These are phyloP conservation scores for Penicillium capsulatum DNA, from an alignment of 2,329 filamentous ascomycete genomes.

Conservation along the genomic window DNA sequence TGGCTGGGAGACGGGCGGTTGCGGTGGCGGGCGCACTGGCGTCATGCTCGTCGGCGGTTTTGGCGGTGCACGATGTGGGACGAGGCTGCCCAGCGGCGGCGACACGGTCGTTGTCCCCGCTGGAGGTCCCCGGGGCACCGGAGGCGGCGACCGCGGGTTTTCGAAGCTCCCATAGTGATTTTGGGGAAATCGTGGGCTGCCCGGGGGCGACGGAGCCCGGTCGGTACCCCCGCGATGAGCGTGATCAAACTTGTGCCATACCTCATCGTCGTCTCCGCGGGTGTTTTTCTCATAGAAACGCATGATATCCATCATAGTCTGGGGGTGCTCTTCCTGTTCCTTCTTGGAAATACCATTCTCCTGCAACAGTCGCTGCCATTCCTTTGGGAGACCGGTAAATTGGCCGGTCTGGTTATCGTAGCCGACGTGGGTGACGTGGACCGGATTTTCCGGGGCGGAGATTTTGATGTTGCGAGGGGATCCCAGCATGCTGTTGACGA, in stretches of 20 bases:
- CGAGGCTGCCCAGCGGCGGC: constrained; percentile 50
- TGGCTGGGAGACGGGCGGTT: constrained; percentile 42
- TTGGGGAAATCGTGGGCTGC: constrained; percentile 80
- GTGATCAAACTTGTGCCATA: constrained; percentile 95
- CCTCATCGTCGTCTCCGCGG: constrained; percentile 75
- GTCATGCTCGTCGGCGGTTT: constrained; percentile 63
- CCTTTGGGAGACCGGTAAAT: constrained; percentile 92
- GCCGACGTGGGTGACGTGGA: constrained; percentile 96
- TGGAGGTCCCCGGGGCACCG: constrained; percentile 60
- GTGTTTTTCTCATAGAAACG: constrained; percentile 96
- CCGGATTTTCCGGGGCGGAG: constrained; percentile 94
- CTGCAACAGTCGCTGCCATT: constrained; percentile 94
- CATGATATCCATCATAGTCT: constrained; percentile 92
- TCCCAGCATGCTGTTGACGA: constrained; percentile 77
- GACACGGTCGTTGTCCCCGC: constrained; percentile 49
- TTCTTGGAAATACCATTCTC: constrained; percentile 95
- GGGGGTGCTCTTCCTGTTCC: constrained; percentile 90
- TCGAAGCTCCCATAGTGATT: constrained; percentile 94
- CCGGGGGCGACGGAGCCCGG: constrained; percentile 63
- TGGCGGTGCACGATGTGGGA: constrained; percentile 81
- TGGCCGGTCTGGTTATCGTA: constrained; percentile 95
- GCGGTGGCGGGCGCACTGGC: constrained; percentile 43
- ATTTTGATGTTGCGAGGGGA: constrained; percentile 82
- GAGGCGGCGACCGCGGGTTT: constrained; percentile 88
- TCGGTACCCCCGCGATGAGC: constrained; percentile 48